These are phyloP conservation scores for Chrysopogon serrulatus DNA, from an alignment of 176 grass and related monocot genomes.

Conservation along the genomic window DNA sequence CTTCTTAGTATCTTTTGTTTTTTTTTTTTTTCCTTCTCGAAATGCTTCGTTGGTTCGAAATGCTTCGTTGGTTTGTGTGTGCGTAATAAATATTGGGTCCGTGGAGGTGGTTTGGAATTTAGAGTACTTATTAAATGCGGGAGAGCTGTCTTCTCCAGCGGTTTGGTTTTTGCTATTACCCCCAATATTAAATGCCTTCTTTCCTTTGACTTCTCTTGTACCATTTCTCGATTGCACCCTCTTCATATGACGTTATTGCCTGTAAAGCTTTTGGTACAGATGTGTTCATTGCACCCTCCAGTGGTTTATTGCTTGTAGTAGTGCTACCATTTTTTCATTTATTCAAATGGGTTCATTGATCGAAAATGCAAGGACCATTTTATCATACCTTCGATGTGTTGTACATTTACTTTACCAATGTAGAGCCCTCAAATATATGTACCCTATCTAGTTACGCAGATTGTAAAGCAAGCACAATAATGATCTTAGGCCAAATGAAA, in stretches of 20 bases:
- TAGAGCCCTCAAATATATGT: not conserved
- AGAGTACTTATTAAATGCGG: slow-evolving; percentile 50
- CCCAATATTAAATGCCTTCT: slow-evolving; percentile 35
- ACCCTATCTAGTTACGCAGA: not conserved
- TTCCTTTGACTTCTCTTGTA: slow-evolving; percentile 20
- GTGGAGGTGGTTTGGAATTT: slow-evolving; percentile 47
- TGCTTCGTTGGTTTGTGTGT: slow-evolving; percentile 14
- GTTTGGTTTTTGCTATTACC: slow-evolving; percentile 32
- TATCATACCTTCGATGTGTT: not conserved
- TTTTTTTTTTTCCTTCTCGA: not conserved
- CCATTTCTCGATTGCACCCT: not conserved
- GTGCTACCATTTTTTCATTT: not conserved
- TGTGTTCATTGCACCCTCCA: too few relatives aligned
- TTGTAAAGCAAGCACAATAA: too few relatives aligned
- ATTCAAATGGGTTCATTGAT: not conserved
- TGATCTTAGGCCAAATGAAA: too few relatives aligned
- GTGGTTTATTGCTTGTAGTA: not conserved
- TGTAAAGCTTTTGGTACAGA: too few relatives aligned
- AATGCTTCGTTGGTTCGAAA: slow-evolving; percentile 27
- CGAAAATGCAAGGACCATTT: not conserved
- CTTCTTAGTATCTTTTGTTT: not conserved
- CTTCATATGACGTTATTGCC: not conserved
- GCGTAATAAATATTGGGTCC: slow-evolving; percentile 43
- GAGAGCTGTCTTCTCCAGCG: slow-evolving; percentile 18
- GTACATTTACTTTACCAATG: not conserved